These are phyloP conservation scores for Thermomyces lanuginosus DNA, from an alignment of 2,329 filamentous ascomycete genomes.

Conservation along the genomic window DNA sequence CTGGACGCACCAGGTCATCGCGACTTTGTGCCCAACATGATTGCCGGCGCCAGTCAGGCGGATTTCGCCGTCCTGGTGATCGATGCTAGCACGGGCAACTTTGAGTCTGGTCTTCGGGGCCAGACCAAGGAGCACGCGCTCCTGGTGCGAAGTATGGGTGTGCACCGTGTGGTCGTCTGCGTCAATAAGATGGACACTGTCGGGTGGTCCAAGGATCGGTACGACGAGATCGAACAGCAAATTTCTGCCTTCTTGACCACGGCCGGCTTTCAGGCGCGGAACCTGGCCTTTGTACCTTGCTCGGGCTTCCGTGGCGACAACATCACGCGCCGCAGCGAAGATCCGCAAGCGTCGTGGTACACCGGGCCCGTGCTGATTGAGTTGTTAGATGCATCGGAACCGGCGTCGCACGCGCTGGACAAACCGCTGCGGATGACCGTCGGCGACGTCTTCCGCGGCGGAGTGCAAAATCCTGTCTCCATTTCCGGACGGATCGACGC, in stretches of 20 bases:
- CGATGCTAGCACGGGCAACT: slow-evolving; percentile 76
- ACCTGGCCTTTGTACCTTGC: slow-evolving; percentile 74
- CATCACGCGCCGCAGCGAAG: slow-evolving; percentile 39
- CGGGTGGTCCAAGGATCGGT: slow-evolving; percentile 65
- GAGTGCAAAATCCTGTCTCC: slow-evolving; percentile 64
- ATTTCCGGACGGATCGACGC: slow-evolving; percentile 74
- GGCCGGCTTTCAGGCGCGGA: slow-evolving; percentile 66
- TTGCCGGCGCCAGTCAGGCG: slow-evolving; percentile 86
- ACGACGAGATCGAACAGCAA: slow-evolving; percentile 70
- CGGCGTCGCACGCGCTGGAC: slow-evolving; percentile 51
- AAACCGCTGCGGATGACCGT: slow-evolving; percentile 77
- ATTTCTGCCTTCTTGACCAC: slow-evolving; percentile 66
- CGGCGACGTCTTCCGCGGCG: slow-evolving; percentile 67
- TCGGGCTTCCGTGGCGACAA: slow-evolving; percentile 84
- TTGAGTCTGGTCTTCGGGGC: slow-evolving; percentile 82
- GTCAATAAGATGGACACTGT: slow-evolving; percentile 92
- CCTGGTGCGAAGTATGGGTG: slow-evolving; percentile 75
- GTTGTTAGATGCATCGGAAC: slow-evolving; percentile 69
- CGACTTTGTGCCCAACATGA: slow-evolving; percentile 98
- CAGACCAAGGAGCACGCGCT: slow-evolving; percentile 91
- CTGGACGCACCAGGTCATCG: slow-evolving; percentile 86
- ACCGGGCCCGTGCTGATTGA: slow-evolving; percentile 61
- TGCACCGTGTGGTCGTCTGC: slow-evolving; percentile 73
- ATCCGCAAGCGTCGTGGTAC: slow-evolving; percentile 56
- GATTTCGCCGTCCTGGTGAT: slow-evolving; percentile 93